These are phyloP conservation scores for Stemphylium lycopersici DNA, from an alignment of 2,329 filamentous ascomycete species.

Conservation along the genomic window DNA sequence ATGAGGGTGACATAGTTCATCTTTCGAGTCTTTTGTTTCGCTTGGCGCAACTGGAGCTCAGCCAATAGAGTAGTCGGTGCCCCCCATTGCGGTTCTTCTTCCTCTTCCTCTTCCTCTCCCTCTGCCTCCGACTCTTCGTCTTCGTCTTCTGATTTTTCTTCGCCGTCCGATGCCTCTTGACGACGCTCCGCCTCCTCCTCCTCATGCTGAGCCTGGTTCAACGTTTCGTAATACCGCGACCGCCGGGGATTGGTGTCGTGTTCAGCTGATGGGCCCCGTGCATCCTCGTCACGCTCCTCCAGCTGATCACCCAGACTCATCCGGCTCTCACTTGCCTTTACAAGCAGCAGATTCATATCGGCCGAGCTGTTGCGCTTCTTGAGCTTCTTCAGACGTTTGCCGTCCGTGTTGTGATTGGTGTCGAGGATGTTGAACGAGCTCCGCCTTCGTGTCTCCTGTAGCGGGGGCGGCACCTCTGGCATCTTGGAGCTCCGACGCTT, in stretches of 20 bases:
- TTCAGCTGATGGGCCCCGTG: constrained; percentile 33
- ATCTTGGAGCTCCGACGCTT: constrained; percentile 51
- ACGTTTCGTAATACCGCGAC: constrained; percentile 21
- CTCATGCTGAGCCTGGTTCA: constrained; percentile 38
- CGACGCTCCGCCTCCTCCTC: constrained; percentile 38
- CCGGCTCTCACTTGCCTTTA: constrained; percentile 42
- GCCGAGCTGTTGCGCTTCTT: constrained; percentile 50
- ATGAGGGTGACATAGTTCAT: constrained; percentile 67
- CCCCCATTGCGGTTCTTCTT: constrained; percentile 62
- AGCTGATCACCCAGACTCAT: constrained; percentile 47
- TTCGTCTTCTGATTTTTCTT: constrained; percentile 52
- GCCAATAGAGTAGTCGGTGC: constrained; percentile 89
- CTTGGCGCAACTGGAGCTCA: constrained; percentile 88
- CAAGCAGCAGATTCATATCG: constrained; percentile 43
- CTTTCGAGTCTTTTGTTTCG: constrained; percentile 81
- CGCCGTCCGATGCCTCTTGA: constrained; percentile 53
- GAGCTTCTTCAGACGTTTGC: constrained; percentile 48
- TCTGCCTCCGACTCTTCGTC: constrained; percentile 54
- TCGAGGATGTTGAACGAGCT: constrained; percentile 48
- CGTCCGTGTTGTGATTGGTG: constrained; percentile 46
- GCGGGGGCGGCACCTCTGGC: constrained; percentile 27
- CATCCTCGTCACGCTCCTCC: constrained; percentile 38
- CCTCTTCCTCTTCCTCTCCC: constrained; percentile 36
- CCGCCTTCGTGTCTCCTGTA: constrained; percentile 42
- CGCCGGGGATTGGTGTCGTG: constrained; percentile 24